Conservation (phyloP, 139 green algal species). For the Microglena sp. region DNA sequence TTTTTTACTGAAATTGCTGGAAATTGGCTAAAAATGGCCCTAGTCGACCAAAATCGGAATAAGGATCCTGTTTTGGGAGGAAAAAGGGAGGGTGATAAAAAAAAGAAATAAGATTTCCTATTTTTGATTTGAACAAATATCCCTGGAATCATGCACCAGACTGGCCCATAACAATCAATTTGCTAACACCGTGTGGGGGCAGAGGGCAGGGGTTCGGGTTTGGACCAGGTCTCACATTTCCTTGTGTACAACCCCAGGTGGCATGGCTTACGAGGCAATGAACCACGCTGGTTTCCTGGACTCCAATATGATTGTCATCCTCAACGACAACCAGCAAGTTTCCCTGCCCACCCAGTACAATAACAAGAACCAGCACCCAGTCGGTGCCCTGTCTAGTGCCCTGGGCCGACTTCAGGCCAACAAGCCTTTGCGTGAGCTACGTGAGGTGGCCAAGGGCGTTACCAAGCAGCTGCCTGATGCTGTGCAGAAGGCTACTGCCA, state of each 20-base stretch:
- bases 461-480: conserved; percentile 83
- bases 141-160: too few species aligned
- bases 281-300: conserved; percentile 95
- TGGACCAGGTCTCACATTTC: too few species aligned
- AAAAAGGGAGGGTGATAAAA: too few species aligned
- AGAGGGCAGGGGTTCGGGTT: too few species aligned
- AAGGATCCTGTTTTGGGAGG: too few species aligned
- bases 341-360: conserved; percentile 46
- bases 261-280: conserved; percentile 96
- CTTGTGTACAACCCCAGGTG: conserved; percentile 28
- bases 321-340: conserved; percentile 96
- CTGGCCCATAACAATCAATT: too few species aligned
- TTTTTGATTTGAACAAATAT: too few species aligned
- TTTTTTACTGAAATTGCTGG: too few species aligned
- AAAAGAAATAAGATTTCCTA: too few species aligned
- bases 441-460: conserved; percentile 87
- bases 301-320: conserved; percentile 96
- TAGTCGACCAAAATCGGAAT: too few species aligned
- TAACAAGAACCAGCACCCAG: conserved; percentile 77
- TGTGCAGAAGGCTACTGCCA: conserved; percentile 62
- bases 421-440: conserved; percentile 76
- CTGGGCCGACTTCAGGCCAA: conserved; percentile 78
- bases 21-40: too few species aligned
- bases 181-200: too few species aligned
- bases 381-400: conserved; percentile 74